Evolutionary conservation across 2,329 filamentous ascomycete genomes (phyloP).

Genomic region (Cladosporium oxysporum): DNA sequence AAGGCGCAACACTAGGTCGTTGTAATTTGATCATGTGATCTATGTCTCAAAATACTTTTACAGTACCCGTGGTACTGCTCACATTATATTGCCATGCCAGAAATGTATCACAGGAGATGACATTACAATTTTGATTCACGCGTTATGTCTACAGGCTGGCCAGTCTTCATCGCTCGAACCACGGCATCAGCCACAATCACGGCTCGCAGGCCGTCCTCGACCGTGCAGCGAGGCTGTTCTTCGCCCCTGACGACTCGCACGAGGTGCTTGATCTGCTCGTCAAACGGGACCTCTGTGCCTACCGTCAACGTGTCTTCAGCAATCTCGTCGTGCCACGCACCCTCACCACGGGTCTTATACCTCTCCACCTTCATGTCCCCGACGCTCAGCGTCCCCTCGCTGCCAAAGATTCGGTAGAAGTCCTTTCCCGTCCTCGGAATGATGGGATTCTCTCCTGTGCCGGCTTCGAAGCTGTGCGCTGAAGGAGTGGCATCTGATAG

Average conservation of each 20-base stretch:
- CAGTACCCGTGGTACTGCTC: not conserved
- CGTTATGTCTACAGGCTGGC: slow-evolving; percentile 24
- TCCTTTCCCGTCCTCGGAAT: slow-evolving; percentile 48
- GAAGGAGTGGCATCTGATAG: slow-evolving; percentile 55
- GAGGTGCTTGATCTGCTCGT: slow-evolving; percentile 56
- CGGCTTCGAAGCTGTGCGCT: slow-evolving; percentile 58
- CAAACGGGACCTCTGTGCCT: slow-evolving; percentile 49
- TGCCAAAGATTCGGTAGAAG: slow-evolving; percentile 60
- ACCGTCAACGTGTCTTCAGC: slow-evolving; percentile 37
- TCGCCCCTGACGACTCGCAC: slow-evolving; percentile 49
- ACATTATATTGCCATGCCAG: not conserved
- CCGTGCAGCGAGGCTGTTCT: slow-evolving; percentile 50
- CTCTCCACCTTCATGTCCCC: slow-evolving; percentile 55
- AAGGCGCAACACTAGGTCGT: slow-evolving; percentile 20
- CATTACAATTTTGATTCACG: not conserved
- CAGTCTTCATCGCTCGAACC: slow-evolving; percentile 45
- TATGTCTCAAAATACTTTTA: not conserved
- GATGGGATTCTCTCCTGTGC: slow-evolving; percentile 60
- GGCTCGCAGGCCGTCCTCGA: slow-evolving; percentile 53
- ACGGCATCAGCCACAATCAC: slow-evolving; percentile 57
- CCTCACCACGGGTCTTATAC: slow-evolving; percentile 41
- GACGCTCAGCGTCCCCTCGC: slow-evolving; percentile 54
- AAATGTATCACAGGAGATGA: not conserved
- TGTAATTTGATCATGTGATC: not conserved
- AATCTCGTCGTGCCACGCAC: slow-evolving; percentile 48